Percentiles rank a stretch among this genome's conserved stretches.
These are phyloP conservation scores for Arthrobotrys musiformis DNA, from an alignment of 2,329 filamentous ascomycete genomes.

Conservation along the genomic window DNA sequence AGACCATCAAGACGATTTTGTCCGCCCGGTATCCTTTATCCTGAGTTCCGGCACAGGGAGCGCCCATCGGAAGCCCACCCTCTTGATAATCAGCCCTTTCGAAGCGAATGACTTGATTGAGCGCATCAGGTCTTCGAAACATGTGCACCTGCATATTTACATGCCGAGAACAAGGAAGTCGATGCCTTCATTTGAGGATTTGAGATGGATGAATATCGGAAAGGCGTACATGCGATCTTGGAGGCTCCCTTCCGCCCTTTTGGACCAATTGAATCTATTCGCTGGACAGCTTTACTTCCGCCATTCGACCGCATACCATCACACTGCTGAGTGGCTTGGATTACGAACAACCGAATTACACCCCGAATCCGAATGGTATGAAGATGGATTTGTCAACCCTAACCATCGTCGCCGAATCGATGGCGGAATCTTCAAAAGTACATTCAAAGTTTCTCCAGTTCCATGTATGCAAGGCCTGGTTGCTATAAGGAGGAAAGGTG, in stretches of 20 bases:
- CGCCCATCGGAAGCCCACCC: background rate
- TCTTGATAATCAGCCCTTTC: slow-evolving; percentile 69
- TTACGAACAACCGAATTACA: slow-evolving; percentile 61
- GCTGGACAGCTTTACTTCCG: slow-evolving; percentile 74
- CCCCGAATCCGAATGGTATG: background rate
- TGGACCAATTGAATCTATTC: slow-evolving; percentile 72
- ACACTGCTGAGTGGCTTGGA: slow-evolving; percentile 68
- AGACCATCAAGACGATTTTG: slow-evolving; percentile 64
- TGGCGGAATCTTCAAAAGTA: slow-evolving; percentile 49
- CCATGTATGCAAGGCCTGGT: slow-evolving; percentile 63
- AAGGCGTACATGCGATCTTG: slow-evolving; percentile 5
- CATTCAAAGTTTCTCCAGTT: slow-evolving; percentile 63
- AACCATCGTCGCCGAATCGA: slow-evolving; percentile 23
- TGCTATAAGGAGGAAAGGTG: slow-evolving; percentile 61
- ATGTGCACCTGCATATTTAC: slow-evolving; percentile 68
- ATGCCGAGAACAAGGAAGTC: slow-evolving; percentile 64
- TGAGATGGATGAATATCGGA: slow-evolving; percentile 60
- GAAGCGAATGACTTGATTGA: slow-evolving; percentile 70
- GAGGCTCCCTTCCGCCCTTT: slow-evolving; percentile 60
- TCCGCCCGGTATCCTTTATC: slow-evolving; percentile 63
- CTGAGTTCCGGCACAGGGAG: slow-evolving; percentile 40
- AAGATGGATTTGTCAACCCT: slow-evolving; percentile 56
- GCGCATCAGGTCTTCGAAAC: slow-evolving; percentile 61
- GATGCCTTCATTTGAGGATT: slow-evolving; percentile 64
- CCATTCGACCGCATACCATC: slow-evolving; percentile 68